Percentiles rank a stretch among this genome's conserved stretches.
Evolutionary conservation across 768 basidiomycete species (phyloP).

Genomic region (Leccinum obscurum): DNA sequence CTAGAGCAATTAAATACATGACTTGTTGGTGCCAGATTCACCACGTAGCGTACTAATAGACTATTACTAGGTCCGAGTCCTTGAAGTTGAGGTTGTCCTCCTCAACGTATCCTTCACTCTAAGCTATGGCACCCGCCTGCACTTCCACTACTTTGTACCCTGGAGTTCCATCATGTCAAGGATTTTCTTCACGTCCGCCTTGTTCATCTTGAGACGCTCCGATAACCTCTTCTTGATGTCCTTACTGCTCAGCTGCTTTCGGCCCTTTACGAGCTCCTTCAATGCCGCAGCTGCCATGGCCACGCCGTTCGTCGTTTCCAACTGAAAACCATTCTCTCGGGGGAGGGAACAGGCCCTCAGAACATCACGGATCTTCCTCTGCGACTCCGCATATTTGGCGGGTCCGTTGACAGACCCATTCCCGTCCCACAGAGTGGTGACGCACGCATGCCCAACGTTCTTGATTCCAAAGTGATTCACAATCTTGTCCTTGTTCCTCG

Average conservation of each 20-base stretch:
- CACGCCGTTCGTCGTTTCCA: not conserved
- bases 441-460: slow-evolving; percentile 25
- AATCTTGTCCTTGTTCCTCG: slow-evolving; percentile 4
- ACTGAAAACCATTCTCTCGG: not conserved
- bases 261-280: not conserved
- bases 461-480: slow-evolving; percentile 3
- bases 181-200: not conserved
- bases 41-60: not conserved
- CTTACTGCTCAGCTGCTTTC: not conserved
- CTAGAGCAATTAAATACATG: not conserved
- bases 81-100: not conserved
- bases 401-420: not conserved
- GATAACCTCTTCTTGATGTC: not conserved
- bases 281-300: not conserved
- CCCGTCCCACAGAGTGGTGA: slow-evolving; percentile 6
- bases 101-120: not conserved
- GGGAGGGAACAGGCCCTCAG: not conserved
- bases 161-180: not conserved
- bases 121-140: not conserved
- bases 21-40: not conserved
- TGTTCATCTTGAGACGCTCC: not conserved
- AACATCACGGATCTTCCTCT: slow-evolving; percentile 10
- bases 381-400: slow-evolving; percentile 17
- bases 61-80: not conserved
- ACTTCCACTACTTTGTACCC: not conserved